Conservation (phyloP, 2,329 filamentous ascomycete genomes). For the Fusarium aywerte region DNA sequence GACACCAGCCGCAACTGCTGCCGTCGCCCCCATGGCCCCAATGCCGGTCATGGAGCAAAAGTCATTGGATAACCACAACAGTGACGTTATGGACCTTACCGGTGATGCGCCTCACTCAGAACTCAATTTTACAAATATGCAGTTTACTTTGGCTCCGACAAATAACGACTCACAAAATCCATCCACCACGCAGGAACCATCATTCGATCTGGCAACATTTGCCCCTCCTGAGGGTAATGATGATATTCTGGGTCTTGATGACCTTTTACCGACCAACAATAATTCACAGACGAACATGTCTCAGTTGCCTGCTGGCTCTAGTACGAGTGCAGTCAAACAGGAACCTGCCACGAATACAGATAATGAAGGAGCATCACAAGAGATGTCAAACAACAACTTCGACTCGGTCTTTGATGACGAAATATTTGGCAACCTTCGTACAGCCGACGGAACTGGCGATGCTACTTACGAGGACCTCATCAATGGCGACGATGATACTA, state of each 20-base stretch:
- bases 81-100: conserved; percentile 31
- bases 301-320: conserved; percentile 21
- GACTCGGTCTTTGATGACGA: conserved; percentile 58
- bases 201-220: conserved; percentile 61
- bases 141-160: conserved; percentile 63
- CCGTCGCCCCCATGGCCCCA: conserved; percentile 41
- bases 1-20: conserved; percentile 6
- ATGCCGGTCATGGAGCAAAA: conserved; percentile 46
- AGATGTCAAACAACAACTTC: conserved; percentile 43
- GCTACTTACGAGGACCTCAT: conserved; percentile 64
- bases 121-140: conserved; percentile 66
- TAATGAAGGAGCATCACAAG: conserved; percentile 14
- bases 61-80: conserved; percentile 38
- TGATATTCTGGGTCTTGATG: conserved; percentile 48
- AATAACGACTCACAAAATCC: conserved; percentile 46
- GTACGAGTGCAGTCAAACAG: conserved; percentile 22
- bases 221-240: conserved; percentile 49
- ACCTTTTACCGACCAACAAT: conserved; percentile 45
- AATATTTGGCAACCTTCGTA: conserved; percentile 51
- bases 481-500: conserved; percentile 51
- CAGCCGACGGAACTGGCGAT: conserved; percentile 48
- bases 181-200: conserved; percentile 49
- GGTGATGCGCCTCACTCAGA: conserved; percentile 48
- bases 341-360: conserved; percentile 15
- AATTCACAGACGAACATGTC: conserved; percentile 26